phyloP scores from a whole-genome alignment of 2,329 filamentous ascomycete genomes.

The Aspergillus quadrilineatus region DNA sequence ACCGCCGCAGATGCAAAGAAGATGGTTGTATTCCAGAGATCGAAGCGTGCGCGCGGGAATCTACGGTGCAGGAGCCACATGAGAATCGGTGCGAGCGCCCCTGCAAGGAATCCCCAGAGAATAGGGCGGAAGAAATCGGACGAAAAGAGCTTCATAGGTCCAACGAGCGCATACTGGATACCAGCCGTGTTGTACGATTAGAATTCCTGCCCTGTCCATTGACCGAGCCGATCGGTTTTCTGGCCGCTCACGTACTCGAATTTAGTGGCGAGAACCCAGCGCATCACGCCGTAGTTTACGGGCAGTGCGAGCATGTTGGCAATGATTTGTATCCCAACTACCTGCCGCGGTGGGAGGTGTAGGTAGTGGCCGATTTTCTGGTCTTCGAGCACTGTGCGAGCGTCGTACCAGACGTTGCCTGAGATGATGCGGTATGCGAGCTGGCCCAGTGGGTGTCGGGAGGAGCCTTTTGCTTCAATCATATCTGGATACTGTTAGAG shows the following conservation, averaged over 20 bases:
- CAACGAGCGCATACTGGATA: constrained; percentile 61
- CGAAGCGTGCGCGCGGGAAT: constrained; percentile 56
- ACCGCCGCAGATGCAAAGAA: constrained; percentile 57
- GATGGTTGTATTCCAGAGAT: constrained; percentile 62
- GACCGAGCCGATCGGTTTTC: constrained; percentile 55
- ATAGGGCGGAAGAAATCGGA: constrained; percentile 29
- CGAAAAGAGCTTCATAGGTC: constrained; percentile 31
- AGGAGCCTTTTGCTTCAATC: constrained; percentile 50
- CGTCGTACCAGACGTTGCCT: constrained; percentile 62
- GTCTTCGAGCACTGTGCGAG: constrained; percentile 60
- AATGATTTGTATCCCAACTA: constrained; percentile 63
- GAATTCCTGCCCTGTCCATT: constrained; percentile 61
- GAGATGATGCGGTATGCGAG: constrained; percentile 60
- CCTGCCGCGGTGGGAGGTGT: constrained; percentile 58
- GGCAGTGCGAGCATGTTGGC: constrained; percentile 60
- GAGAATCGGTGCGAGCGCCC: constrained; percentile 30
- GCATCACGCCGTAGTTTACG: constrained; percentile 61
- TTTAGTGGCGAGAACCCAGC: constrained; percentile 60
- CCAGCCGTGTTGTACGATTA: constrained; percentile 54
- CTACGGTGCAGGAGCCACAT: constrained; percentile 53
- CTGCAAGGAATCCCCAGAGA: constrained; percentile 34
- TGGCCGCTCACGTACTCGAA: constrained; percentile 54
- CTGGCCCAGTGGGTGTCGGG: constrained; percentile 59
- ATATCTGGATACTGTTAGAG: constrained; percentile 39
- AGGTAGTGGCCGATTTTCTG: constrained; percentile 66